Base-by-base conservation (phyloP, 345 rosid species). In the Nasturtium officinale region DNA sequence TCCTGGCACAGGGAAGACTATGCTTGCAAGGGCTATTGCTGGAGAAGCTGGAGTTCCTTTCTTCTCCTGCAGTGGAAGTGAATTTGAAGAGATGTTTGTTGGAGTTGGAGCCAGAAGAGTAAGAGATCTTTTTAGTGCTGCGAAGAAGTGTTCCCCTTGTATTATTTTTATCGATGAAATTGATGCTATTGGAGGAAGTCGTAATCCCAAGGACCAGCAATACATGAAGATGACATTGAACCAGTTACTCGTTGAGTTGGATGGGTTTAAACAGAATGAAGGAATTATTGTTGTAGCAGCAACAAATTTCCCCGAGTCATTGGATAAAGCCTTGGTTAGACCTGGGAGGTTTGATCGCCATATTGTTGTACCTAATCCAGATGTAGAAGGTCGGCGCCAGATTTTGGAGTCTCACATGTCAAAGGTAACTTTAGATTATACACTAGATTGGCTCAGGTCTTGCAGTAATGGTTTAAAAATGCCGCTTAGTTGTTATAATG, bases 1-100 rank as follows among this genome's bases (percentile, higher is more conserved):
- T 57, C 98, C 98, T 63, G 99, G 99, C 6, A 95, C 97, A 21
- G 99, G 99, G 33, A 95, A 95, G 83, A 95, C 99, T 23, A 91
- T 95, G 97, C 82, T 92, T 62, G 99, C 99, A 43, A 92, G 99
- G 45, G 97, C 99, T 55, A 91, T 95, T 63, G 99, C 99, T 35
- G 99, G 99, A 46, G 98, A 95, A 87, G 98, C 98, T 30, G 94
- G 98, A 56, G 97, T 92, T 66, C 99, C 99, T 53, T 95, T 95
- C 85, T 95, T 90, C 83, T 95, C 97, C 17, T 90, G 98, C 89
- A 95, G 99, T 72, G 99, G 99, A 60, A 95, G 99, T 62, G 99
- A 95, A 78, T 95, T 95, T 61, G 99, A 95, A 77, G 99, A 95
- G 84, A 90, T 95, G 97, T 95, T 90, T 83, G 99, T 95, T 73